Evolutionary conservation across 2,329 filamentous ascomycete species (phyloP), one percentile per base, ranked within the genome.

Genomic region (Aureobasidium uvarum): DNA sequence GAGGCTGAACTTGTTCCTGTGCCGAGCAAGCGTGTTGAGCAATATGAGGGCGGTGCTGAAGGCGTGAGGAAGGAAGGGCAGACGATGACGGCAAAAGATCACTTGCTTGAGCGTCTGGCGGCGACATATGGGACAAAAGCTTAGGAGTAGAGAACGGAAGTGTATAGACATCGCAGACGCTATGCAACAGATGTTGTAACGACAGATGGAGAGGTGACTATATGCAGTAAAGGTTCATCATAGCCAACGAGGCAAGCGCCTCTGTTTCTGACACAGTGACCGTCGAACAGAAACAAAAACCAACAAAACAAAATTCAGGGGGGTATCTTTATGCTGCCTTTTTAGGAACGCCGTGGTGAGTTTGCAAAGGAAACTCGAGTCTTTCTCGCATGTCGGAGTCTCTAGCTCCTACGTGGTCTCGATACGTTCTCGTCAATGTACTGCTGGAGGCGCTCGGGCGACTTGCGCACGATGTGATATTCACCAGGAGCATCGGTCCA

Each of bases 401-500:
- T 60, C 52, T 58, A 43, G 39, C 38, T 33, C 25, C 54, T 58
- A 7, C 39, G 52, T 28, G 52, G 10, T 52, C 25, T 43, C n/a
- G 36, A 33, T 10, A 20, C 25, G 39, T 45, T 54, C n/a, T 63
- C 11, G 5, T 50, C 60, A 10, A 54, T 43, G 39, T 45, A 63
- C 18, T 63, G 45, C n/a, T 52, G 41, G 4, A 63, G 46, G 18
- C 60, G 60, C 39, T 63, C 60, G 48, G 46, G 60, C 7, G 60
- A 63, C 77, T 91, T 91, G 14, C 85, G 92, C 66, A 94, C 92
- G 74, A 98, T 90, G 74, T 90, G 98, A 77, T 95, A 99, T 65
- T 87, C 85, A 33, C 94, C 94, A 31, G 88, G 88, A 60, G 88
- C 86, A 69, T 90, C 89, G 16, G 91, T 94, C 95, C 95, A 99